phyloP scores from a whole-genome alignment of 495 filamentous ascomycete species.

The Podospora pseudopauciseta region DNA sequence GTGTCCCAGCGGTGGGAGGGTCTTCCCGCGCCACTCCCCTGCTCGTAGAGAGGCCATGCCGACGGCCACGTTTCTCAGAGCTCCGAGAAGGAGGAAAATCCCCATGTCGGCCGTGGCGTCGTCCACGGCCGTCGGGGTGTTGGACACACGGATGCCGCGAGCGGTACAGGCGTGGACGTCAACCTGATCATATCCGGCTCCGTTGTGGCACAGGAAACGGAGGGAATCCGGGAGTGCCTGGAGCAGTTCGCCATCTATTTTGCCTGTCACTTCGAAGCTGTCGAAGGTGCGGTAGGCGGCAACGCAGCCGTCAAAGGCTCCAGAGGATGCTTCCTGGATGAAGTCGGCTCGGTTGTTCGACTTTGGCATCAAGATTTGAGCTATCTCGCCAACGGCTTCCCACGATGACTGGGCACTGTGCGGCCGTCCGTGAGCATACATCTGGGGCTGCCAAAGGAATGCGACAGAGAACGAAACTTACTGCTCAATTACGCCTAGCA shows the following conservation, averaged over 20 bases:
- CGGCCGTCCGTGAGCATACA: too few species aligned
- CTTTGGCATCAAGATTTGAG: conserved; percentile 29
- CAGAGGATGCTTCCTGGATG: conserved; percentile 65
- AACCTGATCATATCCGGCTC: conserved; percentile 81
- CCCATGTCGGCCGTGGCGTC: conserved; percentile 76
- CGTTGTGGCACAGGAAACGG: conserved; percentile 80
- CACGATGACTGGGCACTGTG: conserved; percentile 32
- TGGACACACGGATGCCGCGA: conserved; percentile 65
- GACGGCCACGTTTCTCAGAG: conserved; percentile 65
- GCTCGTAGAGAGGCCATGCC: conserved; percentile 59
- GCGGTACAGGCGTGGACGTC: conserved; percentile 66
- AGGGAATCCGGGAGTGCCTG: conserved; percentile 60
- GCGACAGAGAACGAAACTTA: conserved; percentile 16
- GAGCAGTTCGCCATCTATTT: conserved; percentile 64
- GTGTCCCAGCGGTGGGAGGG: conserved; percentile 47
- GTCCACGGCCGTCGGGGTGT: conserved; percentile 75
- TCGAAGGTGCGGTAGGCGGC: conserved; percentile 75
- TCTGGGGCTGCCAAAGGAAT: not conserved
- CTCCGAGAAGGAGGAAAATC: conserved; percentile 75
- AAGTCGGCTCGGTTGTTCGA: conserved; percentile 49
- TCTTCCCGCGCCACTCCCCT: conserved; percentile 57
- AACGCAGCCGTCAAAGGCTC: conserved; percentile 62
- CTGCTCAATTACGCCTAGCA: conserved; percentile 35
- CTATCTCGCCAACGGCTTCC: conserved; percentile 24
- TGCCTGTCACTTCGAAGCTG: conserved; percentile 64